Base-by-base conservation (phyloP, 805 yeast species). In the Naumovozyma baii region DNA sequence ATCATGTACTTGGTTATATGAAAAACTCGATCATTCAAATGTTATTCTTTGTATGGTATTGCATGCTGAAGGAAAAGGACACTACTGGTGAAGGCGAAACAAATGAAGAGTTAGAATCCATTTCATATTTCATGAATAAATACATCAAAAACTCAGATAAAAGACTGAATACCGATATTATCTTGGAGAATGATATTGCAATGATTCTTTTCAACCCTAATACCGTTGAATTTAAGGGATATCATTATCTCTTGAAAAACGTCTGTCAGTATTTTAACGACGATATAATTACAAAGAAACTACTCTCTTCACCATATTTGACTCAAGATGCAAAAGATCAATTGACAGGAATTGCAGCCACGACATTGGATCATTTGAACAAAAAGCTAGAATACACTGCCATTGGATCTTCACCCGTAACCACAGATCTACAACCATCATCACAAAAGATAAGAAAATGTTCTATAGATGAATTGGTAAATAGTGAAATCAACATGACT, bases 1-100 rank as follows among this genome's bases (percentile, higher is more conserved):
- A 30, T 8, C 43, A 45, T 19, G 36, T 46, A 5, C 34, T 47
- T 15, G 45, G 44, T 2, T 38, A 48, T 8, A 28, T 51, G 26
- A 35, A 39, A 16, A 51, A 50, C 31, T 54, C 55, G 13, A 48
- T 48, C 14, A 39, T 54, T 12, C 56, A 52, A 36, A 31, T 52
- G 14, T 25, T 54, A 31, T 19, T 54, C 9, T 51, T 48, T 31
- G 46, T 44, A 18, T 52, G 57, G 52, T 46, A 45, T 35, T 41
- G 48, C 9, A 36, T 47, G 12, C 33, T 50, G 12, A 47, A 40
- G 26, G 28, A 33, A n/a, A 37, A 34, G 13, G 40, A 31, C 29
- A 33, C 28, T 17, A 31, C 31, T 19, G 22, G 16, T 2, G 17
- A 36, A 8, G 15, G 5, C 13, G 14, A 29, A 8, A 13, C 7